Percentiles rank a stretch among this genome's conserved stretches.
Evolutionary conservation across 495 filamentous ascomycete genomes (phyloP).

Genomic region (Podospora bellae-mahoneyi): DNA sequence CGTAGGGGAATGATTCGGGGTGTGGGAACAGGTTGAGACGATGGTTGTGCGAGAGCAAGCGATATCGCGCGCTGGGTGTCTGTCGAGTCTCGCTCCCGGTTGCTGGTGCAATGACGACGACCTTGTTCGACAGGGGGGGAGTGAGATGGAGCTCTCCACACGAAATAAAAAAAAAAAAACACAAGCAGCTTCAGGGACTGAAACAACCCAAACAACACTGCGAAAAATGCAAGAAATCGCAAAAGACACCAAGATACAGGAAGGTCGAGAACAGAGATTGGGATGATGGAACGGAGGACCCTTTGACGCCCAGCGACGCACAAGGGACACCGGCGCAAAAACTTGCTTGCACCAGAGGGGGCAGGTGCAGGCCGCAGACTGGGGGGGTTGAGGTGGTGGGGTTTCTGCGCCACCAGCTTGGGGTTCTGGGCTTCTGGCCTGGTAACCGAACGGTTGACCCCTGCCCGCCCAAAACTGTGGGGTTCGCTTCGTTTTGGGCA

Average conservation of each 20-base stretch:
- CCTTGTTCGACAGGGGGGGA: neutral
- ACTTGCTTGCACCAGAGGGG: neutral
- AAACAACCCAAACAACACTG: neutral
- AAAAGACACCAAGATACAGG: neutral
- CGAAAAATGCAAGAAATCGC: neutral
- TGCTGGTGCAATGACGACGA: constrained; percentile 13
- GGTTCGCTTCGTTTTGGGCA: neutral
- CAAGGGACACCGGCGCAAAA: neutral
- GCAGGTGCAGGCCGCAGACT: neutral
- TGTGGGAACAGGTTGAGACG: constrained; percentile 9
- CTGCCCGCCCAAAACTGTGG: constrained; percentile 2
- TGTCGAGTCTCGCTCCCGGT: neutral
- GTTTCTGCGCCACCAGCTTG: neutral
- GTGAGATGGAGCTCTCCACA: constrained; percentile 16
- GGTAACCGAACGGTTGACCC: constrained; percentile 25
- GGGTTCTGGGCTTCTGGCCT: constrained; percentile 20
- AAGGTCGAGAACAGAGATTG: neutral
- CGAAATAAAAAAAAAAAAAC: constrained; percentile 5
- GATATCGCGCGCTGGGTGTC: neutral
- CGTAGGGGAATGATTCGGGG: neutral
- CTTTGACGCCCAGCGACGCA: neutral
- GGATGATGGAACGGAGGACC: neutral
- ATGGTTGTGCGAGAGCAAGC: constrained; percentile 6
- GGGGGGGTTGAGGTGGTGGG: constrained; percentile 6
- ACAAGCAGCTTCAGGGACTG: neutral